Evolutionary conservation across 2,329 filamentous ascomycete species (phyloP).

Genomic region (Xylariaceae sp.): DNA sequence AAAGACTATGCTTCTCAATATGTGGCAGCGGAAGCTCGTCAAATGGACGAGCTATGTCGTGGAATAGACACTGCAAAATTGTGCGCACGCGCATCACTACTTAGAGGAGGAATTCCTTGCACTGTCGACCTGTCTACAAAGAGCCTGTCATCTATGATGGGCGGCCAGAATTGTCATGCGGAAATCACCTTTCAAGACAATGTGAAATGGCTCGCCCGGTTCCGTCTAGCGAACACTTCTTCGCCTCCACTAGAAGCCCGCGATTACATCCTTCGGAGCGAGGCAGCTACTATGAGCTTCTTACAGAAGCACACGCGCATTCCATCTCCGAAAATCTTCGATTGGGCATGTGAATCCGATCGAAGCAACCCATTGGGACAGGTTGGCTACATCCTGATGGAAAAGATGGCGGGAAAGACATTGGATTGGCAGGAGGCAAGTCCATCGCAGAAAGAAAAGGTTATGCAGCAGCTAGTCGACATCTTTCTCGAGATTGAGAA

Average conservation of each 20-base stretch:
- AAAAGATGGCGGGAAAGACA: constrained; percentile 47
- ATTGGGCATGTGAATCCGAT: constrained; percentile 43
- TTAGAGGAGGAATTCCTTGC: constrained; percentile 29
- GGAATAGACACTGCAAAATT: constrained; percentile 29
- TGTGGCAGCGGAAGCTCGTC: constrained; percentile 28
- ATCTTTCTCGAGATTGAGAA: constrained; percentile 43
- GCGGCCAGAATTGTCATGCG: constrained; percentile 39
- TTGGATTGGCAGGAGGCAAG: constrained; percentile 45
- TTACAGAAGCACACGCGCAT: constrained; percentile 35
- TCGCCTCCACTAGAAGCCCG: constrained; percentile 34
- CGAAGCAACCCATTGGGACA: constrained; percentile 41
- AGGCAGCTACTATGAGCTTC: constrained; percentile 38
- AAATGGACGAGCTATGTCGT: constrained; percentile 27
- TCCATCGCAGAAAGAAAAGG: constrained; percentile 38
- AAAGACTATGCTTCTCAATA: constrained; percentile 24
- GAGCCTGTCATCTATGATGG: constrained; percentile 36
- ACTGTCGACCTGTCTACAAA: constrained; percentile 30
- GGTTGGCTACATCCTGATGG: constrained; percentile 50
- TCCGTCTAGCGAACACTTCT: constrained; percentile 28
- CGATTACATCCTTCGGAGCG: constrained; percentile 38
- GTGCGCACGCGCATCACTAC: constrained; percentile 30
- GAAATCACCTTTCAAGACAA: constrained; percentile 40
- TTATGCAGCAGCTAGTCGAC: constrained; percentile 43
- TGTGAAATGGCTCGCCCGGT: constrained; percentile 37
- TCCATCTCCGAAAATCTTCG: constrained; percentile 45